Base-by-base conservation (phyloP, 352 stramenopile species). In the Pythium apleroticum region DNA sequence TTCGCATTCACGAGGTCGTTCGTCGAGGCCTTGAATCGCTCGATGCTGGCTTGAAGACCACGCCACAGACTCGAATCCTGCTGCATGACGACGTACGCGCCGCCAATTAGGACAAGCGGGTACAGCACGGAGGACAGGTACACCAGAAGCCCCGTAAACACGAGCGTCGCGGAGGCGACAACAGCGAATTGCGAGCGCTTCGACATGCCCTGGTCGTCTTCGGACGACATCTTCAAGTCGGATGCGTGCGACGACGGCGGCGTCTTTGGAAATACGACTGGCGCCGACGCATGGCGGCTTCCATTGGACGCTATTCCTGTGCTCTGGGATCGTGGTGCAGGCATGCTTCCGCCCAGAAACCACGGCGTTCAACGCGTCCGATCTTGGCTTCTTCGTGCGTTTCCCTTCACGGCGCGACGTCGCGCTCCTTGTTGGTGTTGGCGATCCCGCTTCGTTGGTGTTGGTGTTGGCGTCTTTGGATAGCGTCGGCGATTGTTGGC, bases 121-220 rank as follows among this genome's bases (percentile, higher is more conserved):
- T 67, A 69, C 25, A 73, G 30, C 33, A 73, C 67, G 17, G 49
- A 49, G 19, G 67, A 69, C 11, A 73, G n/a, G 30, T 69, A 73
- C 54, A 73, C 55, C 11, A 73, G 50, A 12, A 73, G 50, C 6
- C 56, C 67, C 12, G 61, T 35, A 45, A 73, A 73, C n/a, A 58
- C 60, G 48, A 73, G 31, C 30, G 66, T 56, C 8, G 60, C 45
- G 27, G 41, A 49, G 14, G 53, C 53, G n/a, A 71, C 59, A 24
- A 71, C 52, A 5, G 37, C 30, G 30, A 66, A 57, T 49, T 71
- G 65, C 19, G 65, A 70, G 11, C 39, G 57, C n/a, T 39, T 65
- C 37, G 63, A 70, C 63, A 70, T 70, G 63, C 24, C 48, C 39
- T 58, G 19, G 46, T 6, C 24, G 46, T 20, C 11, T 15, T 35